Conservation (phyloP, 768 basidiomycete species). For the Collybiopsis luxurians region DNA sequence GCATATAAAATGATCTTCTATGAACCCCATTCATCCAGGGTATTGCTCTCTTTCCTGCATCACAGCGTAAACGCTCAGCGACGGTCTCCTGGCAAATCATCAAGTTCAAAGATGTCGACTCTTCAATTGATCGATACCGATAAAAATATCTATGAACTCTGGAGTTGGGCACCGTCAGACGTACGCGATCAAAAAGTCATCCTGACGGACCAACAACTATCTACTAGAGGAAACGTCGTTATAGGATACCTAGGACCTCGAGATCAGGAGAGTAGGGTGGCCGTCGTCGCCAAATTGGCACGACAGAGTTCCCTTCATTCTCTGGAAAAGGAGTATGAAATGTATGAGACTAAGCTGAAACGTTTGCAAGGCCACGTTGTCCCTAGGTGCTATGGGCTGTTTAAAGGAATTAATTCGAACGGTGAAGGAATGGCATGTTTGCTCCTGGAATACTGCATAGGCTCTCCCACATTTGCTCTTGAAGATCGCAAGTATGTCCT, state of each 20-base stretch:
- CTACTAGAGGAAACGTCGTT: neutral
- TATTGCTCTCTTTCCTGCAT: no score
- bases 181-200: constrained; percentile 19
- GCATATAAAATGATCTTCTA: no score
- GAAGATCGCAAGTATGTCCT: constrained; percentile 21
- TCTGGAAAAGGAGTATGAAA: constrained; percentile 28
- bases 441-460: constrained; percentile 36
- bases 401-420: constrained; percentile 23
- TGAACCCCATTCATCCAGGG: no score
- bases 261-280: neutral
- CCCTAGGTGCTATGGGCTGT: constrained; percentile 37
- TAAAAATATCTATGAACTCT: constrained; percentile 20
- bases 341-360: constrained; percentile 30
- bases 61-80: no score
- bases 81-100: no score
- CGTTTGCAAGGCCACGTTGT: constrained; percentile 36
- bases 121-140: constrained; percentile 17
- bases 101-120: no score
- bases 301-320: constrained; percentile 19
- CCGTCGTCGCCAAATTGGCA: constrained; percentile 33
- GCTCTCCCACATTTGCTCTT: constrained; percentile 10
- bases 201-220: constrained; percentile 2
- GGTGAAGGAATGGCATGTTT: constrained; percentile 25
- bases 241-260: neutral
- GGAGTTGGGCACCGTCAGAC: constrained; percentile 22